Evolutionary conservation across 2,329 filamentous ascomycete species (phyloP).

Genomic region (Trichophyton verrucosum): DNA sequence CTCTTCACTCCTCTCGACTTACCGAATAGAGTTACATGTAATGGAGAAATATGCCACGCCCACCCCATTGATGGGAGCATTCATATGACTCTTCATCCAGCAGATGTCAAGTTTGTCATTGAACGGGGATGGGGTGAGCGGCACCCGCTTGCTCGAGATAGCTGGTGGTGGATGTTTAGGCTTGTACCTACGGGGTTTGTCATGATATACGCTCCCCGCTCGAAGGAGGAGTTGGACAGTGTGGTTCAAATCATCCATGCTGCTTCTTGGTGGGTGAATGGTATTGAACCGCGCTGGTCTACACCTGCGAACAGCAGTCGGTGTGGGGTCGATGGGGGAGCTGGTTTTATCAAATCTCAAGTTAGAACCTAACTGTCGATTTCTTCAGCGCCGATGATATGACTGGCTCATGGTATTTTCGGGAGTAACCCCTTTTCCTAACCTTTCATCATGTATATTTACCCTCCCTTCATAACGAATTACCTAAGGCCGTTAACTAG

Average conservation of each 20-base stretch:
- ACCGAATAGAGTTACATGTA: conserved; percentile 22
- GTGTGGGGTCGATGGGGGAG: neutral
- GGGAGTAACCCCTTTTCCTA: neutral
- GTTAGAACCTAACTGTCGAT: neutral
- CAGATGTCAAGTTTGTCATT: conserved; percentile 60
- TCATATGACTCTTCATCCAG: conserved; percentile 69
- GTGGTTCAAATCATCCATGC: conserved; percentile 60
- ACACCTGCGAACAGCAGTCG: neutral
- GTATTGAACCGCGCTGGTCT: conserved; percentile 10
- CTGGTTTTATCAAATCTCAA: neutral
- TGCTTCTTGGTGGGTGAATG: conserved; percentile 50
- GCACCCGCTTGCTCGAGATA: conserved; percentile 42
- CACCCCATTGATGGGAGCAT: conserved; percentile 64
- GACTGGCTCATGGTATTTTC: no score
- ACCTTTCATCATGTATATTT: neutral
- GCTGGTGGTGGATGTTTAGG: conserved; percentile 51
- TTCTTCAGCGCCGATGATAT: no score
- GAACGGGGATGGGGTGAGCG: conserved; percentile 67
- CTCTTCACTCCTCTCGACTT: conserved; percentile 48
- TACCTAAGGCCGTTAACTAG: no score
- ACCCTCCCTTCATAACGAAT: neutral
- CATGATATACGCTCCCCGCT: conserved; percentile 69
- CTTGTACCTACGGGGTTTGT: conserved; percentile 65
- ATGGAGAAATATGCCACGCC: conserved; percentile 72
- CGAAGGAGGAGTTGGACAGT: conserved; percentile 53